Percentiles rank a stretch among this genome's conserved stretches.
These are phyloP conservation scores for Solanum appendiculatum DNA, from an alignment of 257 asterid species.

Conservation along the genomic window DNA sequence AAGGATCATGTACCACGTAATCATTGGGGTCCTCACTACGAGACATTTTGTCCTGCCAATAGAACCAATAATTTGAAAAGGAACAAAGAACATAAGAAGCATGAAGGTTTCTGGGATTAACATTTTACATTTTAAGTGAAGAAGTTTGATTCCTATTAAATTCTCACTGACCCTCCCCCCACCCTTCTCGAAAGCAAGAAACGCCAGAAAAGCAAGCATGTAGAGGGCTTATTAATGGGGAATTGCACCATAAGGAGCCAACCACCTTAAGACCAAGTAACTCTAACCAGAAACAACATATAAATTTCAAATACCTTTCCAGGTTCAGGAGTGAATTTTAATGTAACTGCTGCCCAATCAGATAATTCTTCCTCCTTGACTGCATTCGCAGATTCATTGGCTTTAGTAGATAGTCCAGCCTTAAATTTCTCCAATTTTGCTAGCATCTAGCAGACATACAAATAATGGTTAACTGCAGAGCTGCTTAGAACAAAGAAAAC, in stretches of 20 bases:
- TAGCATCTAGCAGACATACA: conserved; percentile 39
- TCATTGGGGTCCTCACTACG: conserved; percentile 84
- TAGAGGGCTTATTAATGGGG: not conserved
- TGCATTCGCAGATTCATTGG: conserved; percentile 26
- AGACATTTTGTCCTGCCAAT: conserved; percentile 68
- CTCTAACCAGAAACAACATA: not conserved
- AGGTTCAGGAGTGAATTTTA: conserved; percentile 67
- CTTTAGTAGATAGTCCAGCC: conserved; percentile 37
- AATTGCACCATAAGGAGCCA: not conserved
- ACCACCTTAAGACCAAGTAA: not conserved
- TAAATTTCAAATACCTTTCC: conserved; percentile 46
- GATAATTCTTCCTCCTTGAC: conserved; percentile 43
- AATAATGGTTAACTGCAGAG: conserved; percentile 1
- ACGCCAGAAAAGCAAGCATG: not conserved
- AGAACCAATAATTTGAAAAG: not conserved
- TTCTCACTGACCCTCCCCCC: not conserved
- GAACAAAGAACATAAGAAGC: not conserved
- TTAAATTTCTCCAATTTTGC: conserved; percentile 72
- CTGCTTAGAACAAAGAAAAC: not conserved
- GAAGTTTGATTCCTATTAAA: not conserved
- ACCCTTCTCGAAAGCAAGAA: not conserved
- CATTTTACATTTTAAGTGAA: not conserved
- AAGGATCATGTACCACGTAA: conserved; percentile 89
- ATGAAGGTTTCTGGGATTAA: not conserved
- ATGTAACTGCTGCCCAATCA: conserved; percentile 51